Percentiles rank a stretch among this genome's conserved stretches.
These are phyloP conservation scores for Dothideomycetes sp. DNA, from an alignment of 2,329 filamentous ascomycete genomes.

Conservation along the genomic window DNA sequence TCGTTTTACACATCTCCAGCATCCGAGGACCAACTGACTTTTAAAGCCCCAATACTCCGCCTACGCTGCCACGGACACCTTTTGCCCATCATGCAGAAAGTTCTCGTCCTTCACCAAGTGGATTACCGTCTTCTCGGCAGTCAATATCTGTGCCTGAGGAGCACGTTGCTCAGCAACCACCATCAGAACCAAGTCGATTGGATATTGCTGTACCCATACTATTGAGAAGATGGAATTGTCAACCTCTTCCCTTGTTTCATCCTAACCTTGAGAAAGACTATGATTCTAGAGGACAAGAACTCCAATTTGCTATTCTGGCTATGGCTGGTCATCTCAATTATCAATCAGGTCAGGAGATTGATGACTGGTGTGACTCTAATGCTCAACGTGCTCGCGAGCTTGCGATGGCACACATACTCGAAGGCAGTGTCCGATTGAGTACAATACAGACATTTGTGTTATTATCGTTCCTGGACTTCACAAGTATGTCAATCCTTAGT, in stretches of 20 bases:
- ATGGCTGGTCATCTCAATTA: conserved; percentile 7
- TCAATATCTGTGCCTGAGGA: too few relatives aligned
- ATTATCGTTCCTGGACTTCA: conserved; percentile 10
- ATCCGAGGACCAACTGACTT: not conserved
- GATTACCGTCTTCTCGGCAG: not conserved
- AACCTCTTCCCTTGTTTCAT: conserved; percentile 8
- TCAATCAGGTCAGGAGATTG: conserved; percentile 1
- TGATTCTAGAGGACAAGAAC: not conserved
- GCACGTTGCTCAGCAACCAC: too few relatives aligned
- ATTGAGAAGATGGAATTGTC: conserved; percentile 9
- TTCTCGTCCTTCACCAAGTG: not conserved
- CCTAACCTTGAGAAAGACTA: conserved; percentile 9
- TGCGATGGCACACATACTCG: not conserved
- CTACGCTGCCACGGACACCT: conserved; percentile 5
- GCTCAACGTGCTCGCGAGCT: conserved; percentile 4
- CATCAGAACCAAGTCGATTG: conserved; percentile 1
- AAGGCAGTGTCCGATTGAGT: conserved; percentile 3
- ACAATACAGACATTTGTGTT: conserved; percentile 8
- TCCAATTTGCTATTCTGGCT: conserved; percentile 7
- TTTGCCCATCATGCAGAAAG: conserved; percentile 2
- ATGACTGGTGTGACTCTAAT: conserved; percentile 11
- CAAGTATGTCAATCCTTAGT: not conserved
- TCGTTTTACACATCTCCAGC: not conserved
- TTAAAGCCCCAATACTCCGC: conserved; percentile 3
- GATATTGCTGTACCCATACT: conserved; percentile 6